phyloP scores from a whole-genome alignment of 1,139 yeast species.

The Entelexis paramagnoliae region DNA sequence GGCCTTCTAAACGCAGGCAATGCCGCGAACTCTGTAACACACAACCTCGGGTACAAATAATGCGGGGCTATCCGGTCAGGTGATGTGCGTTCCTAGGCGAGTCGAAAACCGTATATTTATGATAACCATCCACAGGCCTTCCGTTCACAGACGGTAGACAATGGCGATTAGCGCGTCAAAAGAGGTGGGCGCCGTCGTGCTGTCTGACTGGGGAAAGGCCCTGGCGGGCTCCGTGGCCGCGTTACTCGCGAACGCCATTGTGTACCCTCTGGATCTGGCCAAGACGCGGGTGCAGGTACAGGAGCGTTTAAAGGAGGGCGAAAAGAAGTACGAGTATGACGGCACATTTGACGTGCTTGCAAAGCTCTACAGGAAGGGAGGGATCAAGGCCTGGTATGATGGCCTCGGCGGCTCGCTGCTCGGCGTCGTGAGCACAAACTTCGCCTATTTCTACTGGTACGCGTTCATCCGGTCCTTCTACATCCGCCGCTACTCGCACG shows the following conservation, averaged over 20 bases:
- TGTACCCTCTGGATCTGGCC: slow-evolving; percentile 82
- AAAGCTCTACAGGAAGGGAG: slow-evolving; percentile 49
- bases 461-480: slow-evolving; percentile 58
- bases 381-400: slow-evolving; percentile 62
- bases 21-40: no score
- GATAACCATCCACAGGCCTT: no score
- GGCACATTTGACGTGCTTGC: slow-evolving; percentile 54
- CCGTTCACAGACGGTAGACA: not conserved
- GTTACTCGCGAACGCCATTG: slow-evolving; percentile 66
- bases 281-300: slow-evolving; percentile 67
- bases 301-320: slow-evolving; percentile 18
- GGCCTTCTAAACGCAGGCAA: no score
- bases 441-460: slow-evolving; percentile 81
- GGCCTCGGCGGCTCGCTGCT: slow-evolving; percentile 62
- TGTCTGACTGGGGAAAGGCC: slow-evolving; percentile 57
- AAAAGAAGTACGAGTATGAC: slow-evolving; percentile 38
- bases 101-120: no score
- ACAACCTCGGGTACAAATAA: not conserved
- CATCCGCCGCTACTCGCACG: slow-evolving; percentile 36
- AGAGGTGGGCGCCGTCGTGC: slow-evolving; percentile 18
- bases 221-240: slow-evolving; percentile 81
- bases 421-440: slow-evolving; percentile 71
- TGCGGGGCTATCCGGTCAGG: slow-evolving; percentile 3
- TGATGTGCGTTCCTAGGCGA: not conserved
- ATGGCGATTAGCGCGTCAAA: slow-evolving; percentile 17